Percentiles rank a stretch among this genome's conserved stretches.
Conservation (phyloP, 179 eudicot genomes). For the Silene coronaria region DNA sequence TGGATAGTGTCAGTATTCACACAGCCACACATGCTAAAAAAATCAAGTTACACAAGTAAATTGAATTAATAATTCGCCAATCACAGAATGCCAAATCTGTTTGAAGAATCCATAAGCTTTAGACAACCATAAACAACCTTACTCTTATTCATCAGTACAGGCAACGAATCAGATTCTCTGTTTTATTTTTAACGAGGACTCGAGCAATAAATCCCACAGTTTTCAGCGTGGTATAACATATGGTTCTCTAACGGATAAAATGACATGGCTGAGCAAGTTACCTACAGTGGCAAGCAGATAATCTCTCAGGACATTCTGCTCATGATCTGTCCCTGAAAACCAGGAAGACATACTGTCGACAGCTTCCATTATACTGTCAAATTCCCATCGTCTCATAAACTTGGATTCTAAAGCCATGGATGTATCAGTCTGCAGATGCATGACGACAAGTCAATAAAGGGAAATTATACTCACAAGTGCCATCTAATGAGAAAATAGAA, state of each 20-base stretch:
- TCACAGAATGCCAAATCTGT: too few species aligned
- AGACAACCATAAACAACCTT: too few species aligned
- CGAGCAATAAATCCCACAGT: constrained; percentile 7
- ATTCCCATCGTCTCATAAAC: constrained; percentile 92
- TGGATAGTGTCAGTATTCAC: neutral
- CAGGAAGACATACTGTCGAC: constrained; percentile 54
- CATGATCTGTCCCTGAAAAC: constrained; percentile 72
- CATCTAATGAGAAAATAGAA: constrained; percentile 14
- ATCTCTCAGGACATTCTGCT: constrained; percentile 53
- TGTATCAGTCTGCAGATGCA: constrained; percentile 73
- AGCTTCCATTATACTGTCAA: constrained; percentile 78
- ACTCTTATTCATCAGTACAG: too few species aligned
- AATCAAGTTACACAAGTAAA: too few species aligned
- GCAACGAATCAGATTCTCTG: too few species aligned
- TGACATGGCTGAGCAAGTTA: constrained; percentile 27
- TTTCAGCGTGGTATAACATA: neutral
- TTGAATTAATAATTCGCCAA: too few species aligned
- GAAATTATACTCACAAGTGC: neutral
- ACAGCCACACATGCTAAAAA: too few species aligned
- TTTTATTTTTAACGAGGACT: too few species aligned
- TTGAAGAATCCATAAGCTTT: too few species aligned
- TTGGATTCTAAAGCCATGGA: constrained; percentile 80
- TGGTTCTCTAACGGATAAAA: neutral
- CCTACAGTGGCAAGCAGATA: constrained; percentile 65
- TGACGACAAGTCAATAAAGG: constrained; percentile 16